Base-by-base conservation (phyloP, 805 yeast species). In the Metschnikowia kofuensis region DNA sequence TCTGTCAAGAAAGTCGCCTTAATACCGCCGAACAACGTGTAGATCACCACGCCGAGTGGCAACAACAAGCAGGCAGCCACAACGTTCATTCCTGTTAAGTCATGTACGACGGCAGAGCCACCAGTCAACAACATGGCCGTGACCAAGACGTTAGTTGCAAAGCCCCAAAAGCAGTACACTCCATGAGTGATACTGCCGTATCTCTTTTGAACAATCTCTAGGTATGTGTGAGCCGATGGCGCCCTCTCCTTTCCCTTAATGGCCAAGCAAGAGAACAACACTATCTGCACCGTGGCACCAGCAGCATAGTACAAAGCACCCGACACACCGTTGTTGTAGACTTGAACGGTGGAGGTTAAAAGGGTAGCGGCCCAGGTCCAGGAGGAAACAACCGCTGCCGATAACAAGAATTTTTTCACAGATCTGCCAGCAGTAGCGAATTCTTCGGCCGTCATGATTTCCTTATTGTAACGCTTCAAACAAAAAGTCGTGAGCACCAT, bases 61-160 rank as follows among this genome's bases (percentile, higher is more conserved):
- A 91, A 75, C 44, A 91, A 69, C 68, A 87, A 84, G 66, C 89
- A 82, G 1, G 90, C 87, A 7, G 96, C 97, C 35, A 83, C 85
- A 3, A 85, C 78, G 65, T 85, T 74, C 84, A 85, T 83, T 1
- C 97, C 97, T 2, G 96, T 89, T 53, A 91, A 74, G 58, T 85
- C 86, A 54, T 69, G 76, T 47, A 90, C 83, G 7, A 89, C 87
- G 0, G 96, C 94, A 40, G 95, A 83, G 32, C 96, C 96, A 52
- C 96, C 96, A 5, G 96, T 85, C 45, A 91, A 73, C 39, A 91
- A 76, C 97, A 89, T 89, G 4, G 95, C 96, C 30, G 96, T 89
- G 50, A 91, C 97, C 52, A 91, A 75, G 52, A 91, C 82, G 64
- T 91, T 91, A 34, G 96, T 89, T 6, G 91, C 91, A 47, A 89